These are phyloP conservation scores for Termitomyces sp. DNA, from an alignment of 768 basidiomycete genomes.

Conservation along the genomic window DNA sequence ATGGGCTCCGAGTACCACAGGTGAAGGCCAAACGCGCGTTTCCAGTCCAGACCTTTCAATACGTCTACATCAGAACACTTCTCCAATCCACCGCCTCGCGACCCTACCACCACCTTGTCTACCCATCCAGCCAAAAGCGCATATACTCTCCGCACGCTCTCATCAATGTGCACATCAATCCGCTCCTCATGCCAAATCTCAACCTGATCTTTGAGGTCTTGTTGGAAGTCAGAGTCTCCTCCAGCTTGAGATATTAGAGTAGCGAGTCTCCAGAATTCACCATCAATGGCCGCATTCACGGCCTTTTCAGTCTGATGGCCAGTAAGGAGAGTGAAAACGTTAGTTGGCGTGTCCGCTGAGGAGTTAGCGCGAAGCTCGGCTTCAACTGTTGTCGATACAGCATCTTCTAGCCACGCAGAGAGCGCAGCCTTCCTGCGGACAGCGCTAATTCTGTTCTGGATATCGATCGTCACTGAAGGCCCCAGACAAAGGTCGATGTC, in stretches of 20 bases:
- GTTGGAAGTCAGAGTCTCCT: slow-evolving; percentile 70
- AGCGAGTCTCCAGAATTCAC: slow-evolving; percentile 79
- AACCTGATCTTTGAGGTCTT: slow-evolving; percentile 72
- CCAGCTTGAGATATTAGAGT: slow-evolving; percentile 86
- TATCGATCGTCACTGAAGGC: slow-evolving; percentile 50
- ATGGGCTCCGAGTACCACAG: slow-evolving; percentile 84
- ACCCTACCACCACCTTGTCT: slow-evolving; percentile 53
- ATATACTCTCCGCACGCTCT: slow-evolving; percentile 74
- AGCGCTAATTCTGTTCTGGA: slow-evolving; percentile 54
- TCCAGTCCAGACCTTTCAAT: slow-evolving; percentile 85
- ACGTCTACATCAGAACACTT: slow-evolving; percentile 59
- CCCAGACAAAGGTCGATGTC: slow-evolving; percentile 64
- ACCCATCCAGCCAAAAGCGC: slow-evolving; percentile 76
- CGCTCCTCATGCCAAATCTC: slow-evolving; percentile 80
- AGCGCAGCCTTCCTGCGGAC: slow-evolving; percentile 77
- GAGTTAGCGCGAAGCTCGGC: slow-evolving; percentile 48
- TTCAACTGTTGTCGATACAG: slow-evolving; percentile 69
- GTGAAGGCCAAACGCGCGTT: slow-evolving; percentile 83
- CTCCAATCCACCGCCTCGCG: slow-evolving; percentile 43
- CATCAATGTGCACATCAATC: slow-evolving; percentile 63
- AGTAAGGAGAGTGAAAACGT: slow-evolving; percentile 75
- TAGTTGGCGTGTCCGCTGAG: slow-evolving; percentile 39
- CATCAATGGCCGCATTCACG: slow-evolving; percentile 66
- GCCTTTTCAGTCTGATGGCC: slow-evolving; percentile 89
- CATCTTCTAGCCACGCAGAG: slow-evolving; percentile 79